A percentile compares a stretch with the other conserved stretches of the same genome.
Conservation (phyloP, 2,329 filamentous ascomycete genomes). For the Sporothrix brunneoviolacea region DNA sequence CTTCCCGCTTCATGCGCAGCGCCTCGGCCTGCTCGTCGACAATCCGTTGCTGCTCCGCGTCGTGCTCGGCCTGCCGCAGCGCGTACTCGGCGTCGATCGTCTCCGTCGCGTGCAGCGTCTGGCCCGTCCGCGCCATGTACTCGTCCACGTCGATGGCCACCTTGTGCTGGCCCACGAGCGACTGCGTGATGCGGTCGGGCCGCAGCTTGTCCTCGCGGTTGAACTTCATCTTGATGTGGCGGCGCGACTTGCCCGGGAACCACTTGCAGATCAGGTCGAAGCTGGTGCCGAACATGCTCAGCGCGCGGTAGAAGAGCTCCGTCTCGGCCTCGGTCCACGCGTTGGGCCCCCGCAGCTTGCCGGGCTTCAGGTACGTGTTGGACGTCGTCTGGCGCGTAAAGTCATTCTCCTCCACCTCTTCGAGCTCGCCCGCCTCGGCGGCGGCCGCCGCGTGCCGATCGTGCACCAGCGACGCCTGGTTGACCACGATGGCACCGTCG, state of each 20-base stretch:
- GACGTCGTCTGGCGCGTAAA: slow-evolving; percentile 66
- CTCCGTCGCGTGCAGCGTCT: slow-evolving; percentile 49
- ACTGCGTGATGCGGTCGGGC: slow-evolving; percentile 55
- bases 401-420: slow-evolving; percentile 70
- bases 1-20: slow-evolving; percentile 41
- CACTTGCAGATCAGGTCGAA: slow-evolving; percentile 73
- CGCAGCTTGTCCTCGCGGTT: slow-evolving; percentile 68
- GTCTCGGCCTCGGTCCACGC: slow-evolving; percentile 67
- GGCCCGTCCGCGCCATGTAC: slow-evolving; percentile 48
- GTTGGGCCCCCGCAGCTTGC: slow-evolving; percentile 57
- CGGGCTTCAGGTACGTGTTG: slow-evolving; percentile 54
- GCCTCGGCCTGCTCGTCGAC: slow-evolving; percentile 42
- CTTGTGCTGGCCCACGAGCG: slow-evolving; percentile 54
- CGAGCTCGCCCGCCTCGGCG: slow-evolving; percentile 43
- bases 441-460: slow-evolving; percentile 60
- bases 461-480: slow-evolving; percentile 60
- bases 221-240: slow-evolving; percentile 76
- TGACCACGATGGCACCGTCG: slow-evolving; percentile 65
- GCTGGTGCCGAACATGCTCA: slow-evolving; percentile 74
- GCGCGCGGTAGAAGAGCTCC: slow-evolving; percentile 66
- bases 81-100: slow-evolving; percentile 48
- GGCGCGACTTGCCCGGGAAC: slow-evolving; percentile 65
- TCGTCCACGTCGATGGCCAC: slow-evolving; percentile 54
- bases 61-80: slow-evolving; percentile 36
- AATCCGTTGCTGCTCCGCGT: slow-evolving; percentile 38